phyloP scores from a whole-genome alignment of 1,139 yeast species.

The Candida glucosophila region DNA sequence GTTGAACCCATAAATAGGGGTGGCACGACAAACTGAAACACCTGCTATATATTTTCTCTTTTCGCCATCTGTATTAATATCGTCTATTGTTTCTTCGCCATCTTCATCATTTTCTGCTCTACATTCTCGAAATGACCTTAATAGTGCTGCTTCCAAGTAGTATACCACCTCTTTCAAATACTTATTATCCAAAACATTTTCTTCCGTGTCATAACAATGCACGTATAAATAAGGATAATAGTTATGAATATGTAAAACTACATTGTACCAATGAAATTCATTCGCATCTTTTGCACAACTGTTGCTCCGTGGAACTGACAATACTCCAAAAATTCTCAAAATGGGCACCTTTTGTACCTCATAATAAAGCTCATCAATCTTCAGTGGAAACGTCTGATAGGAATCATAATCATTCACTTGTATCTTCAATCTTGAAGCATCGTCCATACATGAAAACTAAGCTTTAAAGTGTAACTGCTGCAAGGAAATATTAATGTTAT shows the following conservation, averaged over 20 bases:
- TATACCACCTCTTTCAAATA: constrained; percentile 8
- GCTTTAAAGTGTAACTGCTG: too few relatives aligned
- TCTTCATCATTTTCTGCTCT: constrained; percentile 7
- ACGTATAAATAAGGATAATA: constrained; percentile 74
- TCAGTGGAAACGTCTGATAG: constrained; percentile 40
- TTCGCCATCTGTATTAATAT: constrained; percentile 2
- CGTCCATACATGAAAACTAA: too few relatives aligned
- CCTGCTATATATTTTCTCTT: constrained; percentile 48
- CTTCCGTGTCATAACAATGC: constrained; percentile 24
- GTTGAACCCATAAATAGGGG: constrained; percentile 79
- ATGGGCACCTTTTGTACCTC: constrained; percentile 56
- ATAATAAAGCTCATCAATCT: constrained; percentile 22
- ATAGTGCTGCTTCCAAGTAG: constrained; percentile 13
- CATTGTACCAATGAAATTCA: constrained; percentile 11
- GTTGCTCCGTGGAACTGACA: too few relatives aligned
- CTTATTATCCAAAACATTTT: constrained; percentile 1
- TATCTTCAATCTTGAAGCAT: too few relatives aligned
- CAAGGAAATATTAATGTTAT: too few relatives aligned
- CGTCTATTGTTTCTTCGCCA: constrained; percentile 6
- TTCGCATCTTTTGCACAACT: constrained; percentile 1
- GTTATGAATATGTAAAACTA: constrained; percentile 68
- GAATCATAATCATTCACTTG: constrained; percentile 57
- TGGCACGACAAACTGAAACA: constrained; percentile 62
- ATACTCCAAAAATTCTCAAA: constrained; percentile 66
- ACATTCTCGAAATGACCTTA: constrained; percentile 10